These are phyloP conservation scores for Phoma sp. DNA, from an alignment of 2,329 filamentous ascomycete species.

Conservation along the genomic window DNA sequence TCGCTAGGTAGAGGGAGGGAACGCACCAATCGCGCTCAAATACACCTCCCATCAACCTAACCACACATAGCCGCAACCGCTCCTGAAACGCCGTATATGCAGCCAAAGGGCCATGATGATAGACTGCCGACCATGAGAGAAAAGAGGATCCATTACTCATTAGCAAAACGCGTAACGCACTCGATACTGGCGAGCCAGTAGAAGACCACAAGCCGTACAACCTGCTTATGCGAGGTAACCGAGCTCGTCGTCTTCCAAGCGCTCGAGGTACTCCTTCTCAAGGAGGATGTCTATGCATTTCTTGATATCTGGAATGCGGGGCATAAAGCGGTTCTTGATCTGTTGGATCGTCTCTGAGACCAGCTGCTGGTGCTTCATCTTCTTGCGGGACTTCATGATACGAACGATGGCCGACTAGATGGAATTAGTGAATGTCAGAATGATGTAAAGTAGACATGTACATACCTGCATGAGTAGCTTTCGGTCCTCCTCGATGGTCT, in stretches of 20 bases:
- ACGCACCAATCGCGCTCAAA: conserved; percentile 14
- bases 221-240: conserved; percentile 81
- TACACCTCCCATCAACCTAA: conserved; percentile 4
- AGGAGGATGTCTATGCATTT: conserved; percentile 99
- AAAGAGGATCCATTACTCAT: conserved; percentile 8
- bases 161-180: conserved; percentile 8
- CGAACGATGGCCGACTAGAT: conserved; percentile 92
- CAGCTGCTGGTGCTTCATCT: conserved; percentile 95
- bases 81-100: conserved; percentile 17
- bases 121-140: conserved; percentile 11
- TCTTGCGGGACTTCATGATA: conserved; percentile 99
- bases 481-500: conserved; percentile 98
- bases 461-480: conserved; percentile 95
- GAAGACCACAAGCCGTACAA: not conserved
- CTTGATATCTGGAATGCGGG: conserved; percentile 95
- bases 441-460: conserved; percentile 23
- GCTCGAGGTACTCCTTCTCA: conserved; percentile 98
- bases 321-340: conserved; percentile 90
- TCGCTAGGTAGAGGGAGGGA: conserved; percentile 1
- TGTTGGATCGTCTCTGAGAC: conserved; percentile 96
- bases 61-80: conserved; percentile 1
- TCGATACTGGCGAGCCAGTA: conserved; percentile 6
- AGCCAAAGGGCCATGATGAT: conserved; percentile 13
- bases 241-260: conserved; percentile 90
- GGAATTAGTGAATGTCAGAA: conserved; percentile 36